Evolutionary conservation across 352 stramenopile genomes (phyloP).

Genomic region (Phytophthora syringae): DNA sequence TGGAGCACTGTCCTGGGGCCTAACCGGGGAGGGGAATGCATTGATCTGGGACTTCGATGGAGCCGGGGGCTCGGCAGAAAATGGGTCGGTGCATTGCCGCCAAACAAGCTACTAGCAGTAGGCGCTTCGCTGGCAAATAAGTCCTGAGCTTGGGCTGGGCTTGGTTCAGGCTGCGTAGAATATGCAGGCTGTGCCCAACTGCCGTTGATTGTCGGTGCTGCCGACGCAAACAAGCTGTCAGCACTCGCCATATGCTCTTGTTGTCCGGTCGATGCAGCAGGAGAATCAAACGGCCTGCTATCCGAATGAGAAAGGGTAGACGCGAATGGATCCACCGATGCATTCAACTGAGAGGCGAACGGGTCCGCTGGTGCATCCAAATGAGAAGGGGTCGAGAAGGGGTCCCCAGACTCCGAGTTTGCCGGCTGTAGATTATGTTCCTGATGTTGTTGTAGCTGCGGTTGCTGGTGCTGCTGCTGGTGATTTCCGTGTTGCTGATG

Average conservation of each 20-base stretch:
- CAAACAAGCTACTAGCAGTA: constrained; percentile 50
- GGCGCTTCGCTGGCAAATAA: constrained; percentile 41
- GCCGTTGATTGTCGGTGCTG: constrained; percentile 27
- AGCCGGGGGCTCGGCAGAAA: constrained; percentile 2
- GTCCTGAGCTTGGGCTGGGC: constrained; percentile 34
- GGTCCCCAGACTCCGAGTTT: constrained; percentile 7
- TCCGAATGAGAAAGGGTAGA: constrained; percentile 8
- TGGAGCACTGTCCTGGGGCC: neutral
- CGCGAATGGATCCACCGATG: constrained; percentile 23
- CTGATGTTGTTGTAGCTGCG: constrained; percentile 10
- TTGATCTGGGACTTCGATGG: neutral
- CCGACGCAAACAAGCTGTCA: constrained; percentile 38
- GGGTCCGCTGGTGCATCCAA: constrained; percentile 12
- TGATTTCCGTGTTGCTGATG: neutral
- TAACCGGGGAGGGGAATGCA: neutral
- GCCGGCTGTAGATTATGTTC: constrained; percentile 10
- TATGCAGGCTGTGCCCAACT: constrained; percentile 16
- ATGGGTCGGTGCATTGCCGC: constrained; percentile 11
- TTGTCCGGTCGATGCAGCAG: constrained; percentile 11
- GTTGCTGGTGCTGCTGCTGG: too few relatives aligned
- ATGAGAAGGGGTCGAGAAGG: neutral
- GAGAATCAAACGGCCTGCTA: constrained; percentile 29
- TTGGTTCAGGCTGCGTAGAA: constrained; percentile 15
- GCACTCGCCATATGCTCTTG: constrained; percentile 28
- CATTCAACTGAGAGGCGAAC: constrained; percentile 7